A percentile compares a stretch with the other conserved stretches of the same genome.
Conservation (phyloP, 805 yeast species). For the Wickerhamiella spandovensis region DNA sequence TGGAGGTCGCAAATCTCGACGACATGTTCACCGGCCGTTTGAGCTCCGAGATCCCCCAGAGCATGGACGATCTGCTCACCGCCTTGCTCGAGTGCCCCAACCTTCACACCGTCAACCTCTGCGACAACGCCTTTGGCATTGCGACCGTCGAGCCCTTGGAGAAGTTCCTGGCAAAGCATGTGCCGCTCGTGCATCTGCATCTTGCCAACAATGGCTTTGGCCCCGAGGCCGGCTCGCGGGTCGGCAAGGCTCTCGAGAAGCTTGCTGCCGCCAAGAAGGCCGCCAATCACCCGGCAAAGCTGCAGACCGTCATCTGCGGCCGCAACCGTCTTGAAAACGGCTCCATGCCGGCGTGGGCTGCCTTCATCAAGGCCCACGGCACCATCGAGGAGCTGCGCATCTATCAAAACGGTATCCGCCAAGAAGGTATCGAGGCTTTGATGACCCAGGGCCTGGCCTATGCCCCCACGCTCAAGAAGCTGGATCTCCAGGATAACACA, state of each 20-base stretch:
- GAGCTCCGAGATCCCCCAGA: constrained; percentile 84
- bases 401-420: constrained; percentile 96
- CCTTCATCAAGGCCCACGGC: constrained; percentile 71
- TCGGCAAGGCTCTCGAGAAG: constrained; percentile 71
- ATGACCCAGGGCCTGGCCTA: constrained; percentile 56
- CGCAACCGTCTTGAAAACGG: constrained; percentile 96
- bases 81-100: constrained; percentile 57
- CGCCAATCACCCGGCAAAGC: constrained; percentile 36
- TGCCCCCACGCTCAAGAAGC: constrained; percentile 44
- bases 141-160: constrained; percentile 89
- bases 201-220: constrained; percentile 96
- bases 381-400: constrained; percentile 60
- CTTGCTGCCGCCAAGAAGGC: constrained; percentile 51
- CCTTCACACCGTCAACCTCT: constrained; percentile 61
- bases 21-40: constrained; percentile 92
- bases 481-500: constrained; percentile 93
- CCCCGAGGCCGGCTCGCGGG: constrained; percentile 91
- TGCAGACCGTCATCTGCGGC: constrained; percentile 81
- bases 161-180: constrained; percentile 57
- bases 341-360: constrained; percentile 69
- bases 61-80: constrained; percentile 59
- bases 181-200: constrained; percentile 71
- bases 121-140: constrained; percentile 95
- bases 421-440: constrained; percentile 71
- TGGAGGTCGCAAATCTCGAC: constrained; percentile 61